phyloP scores from a whole-genome alignment of 2,329 filamentous ascomycete genomes.

The Epichloe aotearoae region DNA sequence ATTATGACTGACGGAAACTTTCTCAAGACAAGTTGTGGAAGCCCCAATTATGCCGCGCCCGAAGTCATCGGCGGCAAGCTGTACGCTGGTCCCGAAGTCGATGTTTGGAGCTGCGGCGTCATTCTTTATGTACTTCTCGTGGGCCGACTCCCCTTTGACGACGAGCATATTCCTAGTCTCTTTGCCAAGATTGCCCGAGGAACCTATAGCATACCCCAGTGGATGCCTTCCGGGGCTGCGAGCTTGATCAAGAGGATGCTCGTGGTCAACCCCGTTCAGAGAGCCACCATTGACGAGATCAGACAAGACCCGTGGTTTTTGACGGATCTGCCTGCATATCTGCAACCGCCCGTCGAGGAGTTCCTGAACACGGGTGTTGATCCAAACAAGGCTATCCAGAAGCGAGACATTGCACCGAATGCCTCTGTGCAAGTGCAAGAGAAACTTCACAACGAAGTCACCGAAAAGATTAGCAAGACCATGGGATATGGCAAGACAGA shows the following conservation, averaged over 20 bases:
- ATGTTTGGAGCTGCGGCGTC: conserved; percentile 95
- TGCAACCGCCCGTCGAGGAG: conserved; percentile 78
- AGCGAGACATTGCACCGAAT: conserved; percentile 65
- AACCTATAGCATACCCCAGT: conserved; percentile 82
- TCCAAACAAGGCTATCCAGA: conserved; percentile 79
- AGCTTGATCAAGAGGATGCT: conserved; percentile 84
- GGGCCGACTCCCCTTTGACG: conserved; percentile 89
- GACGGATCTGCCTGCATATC: conserved; percentile 72
- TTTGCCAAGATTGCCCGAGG: conserved; percentile 97
- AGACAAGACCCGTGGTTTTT: conserved; percentile 89
- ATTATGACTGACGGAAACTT: conserved; percentile 99
- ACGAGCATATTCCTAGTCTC: conserved; percentile 92
- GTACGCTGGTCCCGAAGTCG: conserved; percentile 93
- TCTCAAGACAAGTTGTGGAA: conserved; percentile 94
- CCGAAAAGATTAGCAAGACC: conserved; percentile 89
- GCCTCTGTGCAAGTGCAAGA: conserved; percentile 70
- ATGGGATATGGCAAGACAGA: conserved; percentile 96
- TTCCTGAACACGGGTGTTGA: conserved; percentile 92
- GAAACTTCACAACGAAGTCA: conserved; percentile 82
- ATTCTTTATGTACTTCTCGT: conserved; percentile 77
- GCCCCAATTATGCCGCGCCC: conserved; percentile 93
- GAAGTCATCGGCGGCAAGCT: conserved; percentile 97
- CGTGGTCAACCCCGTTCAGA: conserved; percentile 85
- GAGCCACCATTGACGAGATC: conserved; percentile 89
- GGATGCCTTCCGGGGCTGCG: conserved; percentile 75